Percentiles rank a stretch among this genome's conserved stretches.
Conservation (phyloP, 2,329 filamentous ascomycete species). For the Cryphonectria parasitica region DNA sequence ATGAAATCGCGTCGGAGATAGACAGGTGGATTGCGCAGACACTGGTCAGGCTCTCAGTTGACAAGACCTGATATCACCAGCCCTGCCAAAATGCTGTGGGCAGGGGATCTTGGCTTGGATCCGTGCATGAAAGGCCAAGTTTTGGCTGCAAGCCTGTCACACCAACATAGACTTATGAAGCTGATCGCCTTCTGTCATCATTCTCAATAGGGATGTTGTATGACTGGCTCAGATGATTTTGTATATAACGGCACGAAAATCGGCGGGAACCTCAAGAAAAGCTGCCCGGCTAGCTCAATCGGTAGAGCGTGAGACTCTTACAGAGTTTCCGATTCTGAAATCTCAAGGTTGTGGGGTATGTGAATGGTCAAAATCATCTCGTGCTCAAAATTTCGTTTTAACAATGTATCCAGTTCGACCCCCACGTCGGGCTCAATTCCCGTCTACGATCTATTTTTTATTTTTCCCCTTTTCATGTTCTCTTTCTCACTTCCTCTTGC, state of each 20-base stretch:
- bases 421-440: constrained; percentile 36
- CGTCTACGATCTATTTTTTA: constrained; percentile 26
- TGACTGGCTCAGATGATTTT: background rate
- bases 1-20: constrained; percentile 37
- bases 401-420: constrained; percentile 31
- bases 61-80: background rate
- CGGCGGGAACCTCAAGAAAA: background rate
- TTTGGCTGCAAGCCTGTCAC: background rate
- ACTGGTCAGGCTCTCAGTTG: background rate
- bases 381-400: background rate
- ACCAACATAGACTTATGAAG: background rate
- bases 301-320: constrained; percentile 76
- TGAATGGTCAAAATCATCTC: background rate
- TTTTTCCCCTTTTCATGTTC: constrained; percentile 2
- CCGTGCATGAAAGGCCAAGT: no score
- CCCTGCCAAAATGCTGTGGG: background rate
- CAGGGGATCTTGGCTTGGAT: background rate
- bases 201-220: background rate
- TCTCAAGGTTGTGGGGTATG: constrained; percentile 18
- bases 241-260: background rate
- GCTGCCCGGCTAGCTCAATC: constrained; percentile 66
- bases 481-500: background rate
- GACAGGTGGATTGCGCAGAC: constrained; percentile 7
- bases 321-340: constrained; percentile 4
- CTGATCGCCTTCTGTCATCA: background rate